Evolutionary conservation across 805 yeast species (phyloP).

Genomic region (Maudiozyma turicensis): DNA sequence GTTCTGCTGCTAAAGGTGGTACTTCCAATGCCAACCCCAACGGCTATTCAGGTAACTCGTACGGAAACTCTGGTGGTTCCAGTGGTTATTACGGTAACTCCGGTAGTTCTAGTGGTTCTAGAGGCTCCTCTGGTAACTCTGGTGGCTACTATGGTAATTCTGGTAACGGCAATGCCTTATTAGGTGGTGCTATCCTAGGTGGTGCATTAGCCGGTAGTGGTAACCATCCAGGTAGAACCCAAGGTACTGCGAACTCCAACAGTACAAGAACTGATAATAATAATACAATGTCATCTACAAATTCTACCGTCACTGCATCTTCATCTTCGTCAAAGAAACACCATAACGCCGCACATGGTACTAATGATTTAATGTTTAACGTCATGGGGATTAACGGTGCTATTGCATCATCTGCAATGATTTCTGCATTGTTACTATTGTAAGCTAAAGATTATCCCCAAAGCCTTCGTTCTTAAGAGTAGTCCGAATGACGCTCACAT

Average conservation of each 20-base stretch:
- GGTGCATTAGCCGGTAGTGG: slow-evolving; percentile 4
- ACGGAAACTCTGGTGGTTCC: background rate
- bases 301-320: background rate
- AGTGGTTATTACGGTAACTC: slow-evolving; percentile 1
- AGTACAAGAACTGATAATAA: background rate
- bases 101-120: background rate
- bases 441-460: background rate
- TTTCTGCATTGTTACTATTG: background rate
- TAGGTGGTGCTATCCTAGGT: background rate
- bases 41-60: background rate
- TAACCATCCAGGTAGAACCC: background rate
- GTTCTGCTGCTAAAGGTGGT: slow-evolving; percentile 1
- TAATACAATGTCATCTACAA: background rate
- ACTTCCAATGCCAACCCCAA: slow-evolving; percentile 1
- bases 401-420: background rate
- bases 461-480: too few relatives aligned
- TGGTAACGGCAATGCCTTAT: background rate
- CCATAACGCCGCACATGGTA: background rate
- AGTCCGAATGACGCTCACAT: too few relatives aligned
- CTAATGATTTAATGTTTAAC: background rate
- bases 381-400: background rate
- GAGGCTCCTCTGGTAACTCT: background rate
- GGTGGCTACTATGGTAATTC: slow-evolving; percentile 1
- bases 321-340: background rate
- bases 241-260: background rate